Percentiles rank a stretch among this genome's conserved stretches.
These are phyloP conservation scores for Pythium dissotocum DNA, from an alignment of 352 stramenopile species.

Conservation along the genomic window DNA sequence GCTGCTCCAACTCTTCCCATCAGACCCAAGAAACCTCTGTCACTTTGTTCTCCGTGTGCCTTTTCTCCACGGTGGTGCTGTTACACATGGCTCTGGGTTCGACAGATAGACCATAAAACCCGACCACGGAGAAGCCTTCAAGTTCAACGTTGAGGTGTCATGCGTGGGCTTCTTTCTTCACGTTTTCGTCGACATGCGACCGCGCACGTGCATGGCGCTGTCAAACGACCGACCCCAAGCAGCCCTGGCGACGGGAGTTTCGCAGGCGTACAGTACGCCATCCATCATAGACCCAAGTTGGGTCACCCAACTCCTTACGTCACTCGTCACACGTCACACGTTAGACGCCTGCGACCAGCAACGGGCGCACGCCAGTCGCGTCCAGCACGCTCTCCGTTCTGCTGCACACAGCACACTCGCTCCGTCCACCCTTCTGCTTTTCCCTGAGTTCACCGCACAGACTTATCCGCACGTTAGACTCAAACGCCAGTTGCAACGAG, in stretches of 20 bases:
- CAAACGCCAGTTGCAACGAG: neutral
- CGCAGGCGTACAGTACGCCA: neutral
- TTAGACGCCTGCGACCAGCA: neutral
- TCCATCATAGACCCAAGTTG: neutral
- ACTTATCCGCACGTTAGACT: neutral
- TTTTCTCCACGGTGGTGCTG: constrained; percentile 1
- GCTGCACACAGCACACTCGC: neutral
- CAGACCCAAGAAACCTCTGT: neutral
- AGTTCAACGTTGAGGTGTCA: constrained; percentile 1
- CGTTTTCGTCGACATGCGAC: neutral
- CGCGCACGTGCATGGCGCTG: neutral
- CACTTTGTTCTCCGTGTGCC: neutral
- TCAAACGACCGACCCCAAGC: neutral
- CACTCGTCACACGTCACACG: neutral
- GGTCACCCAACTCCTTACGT: neutral
- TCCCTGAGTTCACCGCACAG: neutral
- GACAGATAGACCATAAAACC: neutral
- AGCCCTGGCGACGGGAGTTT: neutral
- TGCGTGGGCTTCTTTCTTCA: neutral
- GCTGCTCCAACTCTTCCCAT: no score
- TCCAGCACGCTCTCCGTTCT: neutral
- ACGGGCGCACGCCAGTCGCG: neutral
- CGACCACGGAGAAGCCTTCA: neutral
- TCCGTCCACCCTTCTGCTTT: neutral
- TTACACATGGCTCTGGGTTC: constrained; percentile 2